Evolutionary conservation across 805 yeast species (phyloP).

Genomic region (Kockiozyma suomiensis): DNA sequence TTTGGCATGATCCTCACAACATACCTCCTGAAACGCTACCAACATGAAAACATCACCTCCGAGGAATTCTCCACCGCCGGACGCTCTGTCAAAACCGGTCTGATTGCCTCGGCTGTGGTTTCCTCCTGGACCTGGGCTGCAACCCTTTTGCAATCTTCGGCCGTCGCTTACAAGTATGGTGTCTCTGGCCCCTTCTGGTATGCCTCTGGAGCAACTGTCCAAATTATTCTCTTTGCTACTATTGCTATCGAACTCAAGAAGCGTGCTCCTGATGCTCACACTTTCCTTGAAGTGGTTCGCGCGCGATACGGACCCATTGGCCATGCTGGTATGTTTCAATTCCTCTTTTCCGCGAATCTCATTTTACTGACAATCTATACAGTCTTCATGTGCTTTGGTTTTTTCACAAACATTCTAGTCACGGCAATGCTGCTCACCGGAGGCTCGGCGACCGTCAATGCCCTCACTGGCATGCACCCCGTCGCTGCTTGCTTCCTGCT

Average conservation of each 20-base stretch:
- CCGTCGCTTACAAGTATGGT: constrained; percentile 79
- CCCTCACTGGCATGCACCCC: constrained; percentile 79
- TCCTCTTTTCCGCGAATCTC: background rate
- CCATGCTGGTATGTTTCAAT: constrained; percentile 48
- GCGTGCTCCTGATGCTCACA: constrained; percentile 89
- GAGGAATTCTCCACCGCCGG: constrained; percentile 96
- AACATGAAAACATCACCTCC: constrained; percentile 83
- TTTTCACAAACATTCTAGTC: constrained; percentile 85
- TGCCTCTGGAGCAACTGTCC: constrained; percentile 91
- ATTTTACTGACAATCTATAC: background rate
- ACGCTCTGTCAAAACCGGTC: constrained; percentile 79
- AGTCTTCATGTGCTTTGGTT: constrained; percentile 58
- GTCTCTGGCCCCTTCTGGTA: constrained; percentile 75
- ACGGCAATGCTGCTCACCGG: constrained; percentile 92
- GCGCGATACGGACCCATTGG: constrained; percentile 78
- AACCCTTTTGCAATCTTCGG: constrained; percentile 70
- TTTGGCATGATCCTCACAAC: constrained; percentile 41
- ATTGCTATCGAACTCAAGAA: constrained; percentile 86
- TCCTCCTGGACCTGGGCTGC: constrained; percentile 96
- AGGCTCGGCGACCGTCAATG: constrained; percentile 79
- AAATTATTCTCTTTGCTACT: constrained; percentile 81
- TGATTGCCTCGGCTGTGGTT: constrained; percentile 87
- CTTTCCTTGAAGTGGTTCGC: constrained; percentile 81
- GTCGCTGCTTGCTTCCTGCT: constrained; percentile 81
- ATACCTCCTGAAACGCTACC: constrained; percentile 56